Base-by-base conservation (phyloP, 1,284 basidiomycete genomes). In the Xanthoconium separans region DNA sequence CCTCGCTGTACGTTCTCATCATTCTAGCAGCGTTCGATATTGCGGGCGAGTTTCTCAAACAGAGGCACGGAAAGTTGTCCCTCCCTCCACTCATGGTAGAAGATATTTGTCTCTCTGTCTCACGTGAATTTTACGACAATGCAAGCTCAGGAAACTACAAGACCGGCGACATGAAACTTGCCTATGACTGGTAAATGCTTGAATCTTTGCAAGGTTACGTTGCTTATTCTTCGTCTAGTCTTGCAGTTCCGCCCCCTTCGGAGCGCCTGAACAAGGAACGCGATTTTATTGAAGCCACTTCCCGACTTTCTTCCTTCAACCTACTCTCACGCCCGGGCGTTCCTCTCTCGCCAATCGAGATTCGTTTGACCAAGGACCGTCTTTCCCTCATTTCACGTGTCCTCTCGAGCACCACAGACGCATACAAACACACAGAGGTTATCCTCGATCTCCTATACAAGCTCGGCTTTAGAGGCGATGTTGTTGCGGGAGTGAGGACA, bases 271-370 rank as follows among this genome's bases (percentile, higher is more conserved):
- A 71, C 13, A 78, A 76, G 59, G 92, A 97, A 69, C 88, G 87
- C 54, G 89, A 93, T 58, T 97, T 97, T 70, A 96, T 98, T 58
- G 93, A 97, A 75, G 95, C 95, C 2, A 98, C 95, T 0, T 88
- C 89, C 51, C 81, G 91, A 33, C 82, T 98, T 48, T 85, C 85
- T 40, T 89, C 92, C 24, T 92, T 89, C 78, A 89, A 92, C 58
- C 77, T 95, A 51, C 79, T 78, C 63, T 87, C 91, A 13, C 80
- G 82, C 20, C 82, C 83, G 8, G 89, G 90, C 34, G 83, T 89
- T 37, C 80, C 85, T 3, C 85, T 97, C 50, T 83, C 92, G 6
- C 95, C 95, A 0, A 83, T 95, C 56, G 93, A 97, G 70, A 93
- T 98, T 57, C 86, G 94, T 10, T 79, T 95, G 37, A 91, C 90